Conservation (phyloP, 495 filamentous ascomycete genomes). For the Tuber umbilicatum region DNA sequence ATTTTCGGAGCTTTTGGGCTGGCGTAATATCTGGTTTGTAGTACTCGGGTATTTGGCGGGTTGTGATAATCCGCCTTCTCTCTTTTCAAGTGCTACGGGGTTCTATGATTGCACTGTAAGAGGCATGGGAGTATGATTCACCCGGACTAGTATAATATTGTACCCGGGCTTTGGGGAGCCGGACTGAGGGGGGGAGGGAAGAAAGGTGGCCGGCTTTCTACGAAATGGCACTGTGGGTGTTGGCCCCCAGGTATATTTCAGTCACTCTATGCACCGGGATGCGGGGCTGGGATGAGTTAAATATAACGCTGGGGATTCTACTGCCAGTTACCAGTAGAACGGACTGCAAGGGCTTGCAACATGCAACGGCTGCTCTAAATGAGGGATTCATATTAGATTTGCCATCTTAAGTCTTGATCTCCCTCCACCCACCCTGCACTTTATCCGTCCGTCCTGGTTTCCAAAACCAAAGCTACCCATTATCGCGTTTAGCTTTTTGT, state of each 20-base stretch:
- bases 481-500: not conserved
- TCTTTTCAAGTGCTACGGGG: too few species aligned
- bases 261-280: not conserved
- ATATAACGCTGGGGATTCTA: not conserved
- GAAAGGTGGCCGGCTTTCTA: too few species aligned
- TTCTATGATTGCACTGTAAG: too few species aligned
- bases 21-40: too few species aligned
- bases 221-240: too few species aligned
- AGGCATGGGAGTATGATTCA: too few species aligned
- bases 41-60: too few species aligned
- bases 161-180: too few species aligned
- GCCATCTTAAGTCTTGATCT: not conserved
- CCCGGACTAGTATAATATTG: too few species aligned
- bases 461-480: not conserved
- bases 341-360: not conserved
- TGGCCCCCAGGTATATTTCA: not conserved
- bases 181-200: too few species aligned
- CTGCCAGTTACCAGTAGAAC: not conserved
- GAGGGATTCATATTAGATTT: not conserved
- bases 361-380: not conserved
- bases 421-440: not conserved
- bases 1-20: too few species aligned
- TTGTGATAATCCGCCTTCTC: too few species aligned
- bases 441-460: not conserved
- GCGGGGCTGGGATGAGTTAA: not conserved